These are phyloP conservation scores for Castanopsis chinensis DNA, from an alignment of 306 rosid genomes.

Conservation along the genomic window DNA sequence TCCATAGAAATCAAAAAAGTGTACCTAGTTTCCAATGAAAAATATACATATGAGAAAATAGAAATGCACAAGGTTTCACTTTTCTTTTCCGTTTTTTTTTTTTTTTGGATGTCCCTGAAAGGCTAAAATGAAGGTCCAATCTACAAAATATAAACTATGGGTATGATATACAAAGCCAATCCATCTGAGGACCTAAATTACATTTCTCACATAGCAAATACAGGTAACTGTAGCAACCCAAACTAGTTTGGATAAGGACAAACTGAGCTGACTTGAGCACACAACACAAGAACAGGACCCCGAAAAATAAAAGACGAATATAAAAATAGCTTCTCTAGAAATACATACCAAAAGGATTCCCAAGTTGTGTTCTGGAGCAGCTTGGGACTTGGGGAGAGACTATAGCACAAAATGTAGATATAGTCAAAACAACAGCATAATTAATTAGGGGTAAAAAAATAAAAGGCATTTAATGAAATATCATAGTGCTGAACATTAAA, in stretches of 20 bases:
- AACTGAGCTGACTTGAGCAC: neutral
- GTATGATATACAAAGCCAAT: neutral
- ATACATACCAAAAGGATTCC: constrained; percentile 86
- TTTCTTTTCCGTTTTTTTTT: neutral
- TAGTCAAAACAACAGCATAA: constrained; percentile 11
- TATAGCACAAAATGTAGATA: constrained; percentile 36
- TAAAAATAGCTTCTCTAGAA: constrained; percentile 1
- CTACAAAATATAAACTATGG: constrained; percentile 4
- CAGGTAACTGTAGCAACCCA: neutral
- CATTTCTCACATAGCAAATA: neutral
- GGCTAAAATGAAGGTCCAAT: neutral
- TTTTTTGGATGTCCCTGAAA: neutral
- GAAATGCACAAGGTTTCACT: neutral
- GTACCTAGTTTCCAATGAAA: constrained; percentile 50
- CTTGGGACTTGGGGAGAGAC: constrained; percentile 47
- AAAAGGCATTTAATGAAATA: neutral
- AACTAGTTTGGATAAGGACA: neutral
- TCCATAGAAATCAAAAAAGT: constrained; percentile 88
- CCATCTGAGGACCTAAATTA: neutral
- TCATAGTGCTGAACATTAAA: neutral
- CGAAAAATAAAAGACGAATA: neutral
- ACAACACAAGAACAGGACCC: neutral
- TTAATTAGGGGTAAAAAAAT: constrained; percentile 2
- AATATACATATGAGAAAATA: constrained; percentile 5
- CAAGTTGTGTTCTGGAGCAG: constrained; percentile 62